phyloP scores from a whole-genome alignment of 2,329 filamentous ascomycete species.

The Penicillium janthinellum region DNA sequence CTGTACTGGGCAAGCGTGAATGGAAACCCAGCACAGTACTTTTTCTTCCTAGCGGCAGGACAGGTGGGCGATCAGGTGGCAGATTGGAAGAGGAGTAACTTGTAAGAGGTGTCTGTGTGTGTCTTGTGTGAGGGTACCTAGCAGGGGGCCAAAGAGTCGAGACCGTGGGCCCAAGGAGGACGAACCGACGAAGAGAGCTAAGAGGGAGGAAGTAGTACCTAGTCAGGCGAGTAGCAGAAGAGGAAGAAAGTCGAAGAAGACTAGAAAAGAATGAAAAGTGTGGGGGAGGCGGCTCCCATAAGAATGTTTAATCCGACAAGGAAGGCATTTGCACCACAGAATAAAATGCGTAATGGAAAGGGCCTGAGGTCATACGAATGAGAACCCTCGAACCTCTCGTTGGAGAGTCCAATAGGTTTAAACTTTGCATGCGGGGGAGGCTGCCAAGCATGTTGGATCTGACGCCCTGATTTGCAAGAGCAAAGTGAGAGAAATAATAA shows the following conservation, averaged over 20 bases:
- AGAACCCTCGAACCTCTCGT: conserved; percentile 1
- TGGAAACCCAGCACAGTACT: not conserved
- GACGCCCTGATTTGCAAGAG: conserved; percentile 28
- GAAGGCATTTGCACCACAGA: conserved; percentile 11
- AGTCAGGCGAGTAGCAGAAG: not conserved
- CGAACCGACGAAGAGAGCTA: not conserved
- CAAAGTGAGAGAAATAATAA: not conserved
- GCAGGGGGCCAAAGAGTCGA: not conserved
- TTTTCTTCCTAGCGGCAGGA: not conserved
- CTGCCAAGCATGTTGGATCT: conserved; percentile 28
- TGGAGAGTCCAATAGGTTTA: conserved; percentile 9
- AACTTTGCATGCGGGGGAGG: conserved; percentile 31
- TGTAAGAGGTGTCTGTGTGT: no score
- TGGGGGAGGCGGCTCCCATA: conserved; percentile 2
- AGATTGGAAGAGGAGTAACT: not conserved
- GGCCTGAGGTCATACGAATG: conserved; percentile 22
- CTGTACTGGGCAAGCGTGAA: not conserved
- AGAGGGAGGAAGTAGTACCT: not conserved
- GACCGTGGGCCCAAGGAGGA: not conserved
- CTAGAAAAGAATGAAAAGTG: not conserved
- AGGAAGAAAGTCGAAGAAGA: not conserved
- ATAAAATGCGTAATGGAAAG: conserved; percentile 24
- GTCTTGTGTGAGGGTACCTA: not conserved
- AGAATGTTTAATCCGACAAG: conserved; percentile 5
- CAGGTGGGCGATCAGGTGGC: conserved; percentile 9